phyloP scores from a whole-genome alignment of 2,329 filamentous ascomycete genomes.

The Epichloe hybrida region DNA sequence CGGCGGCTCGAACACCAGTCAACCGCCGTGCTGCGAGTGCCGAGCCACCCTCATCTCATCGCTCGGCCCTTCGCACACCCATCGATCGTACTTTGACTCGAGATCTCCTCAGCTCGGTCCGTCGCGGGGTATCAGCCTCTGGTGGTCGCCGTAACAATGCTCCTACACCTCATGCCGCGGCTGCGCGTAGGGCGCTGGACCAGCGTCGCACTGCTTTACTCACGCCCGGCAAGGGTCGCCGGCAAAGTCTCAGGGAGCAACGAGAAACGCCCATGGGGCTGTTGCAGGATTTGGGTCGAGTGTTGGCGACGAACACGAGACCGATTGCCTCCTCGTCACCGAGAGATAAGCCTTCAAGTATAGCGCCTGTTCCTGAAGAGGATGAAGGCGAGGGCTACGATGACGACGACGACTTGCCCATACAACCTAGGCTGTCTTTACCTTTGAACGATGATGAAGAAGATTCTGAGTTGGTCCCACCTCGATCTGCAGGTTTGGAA shows the following conservation, averaged over 20 bases:
- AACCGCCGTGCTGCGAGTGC: constrained; percentile 15
- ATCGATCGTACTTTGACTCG: constrained; percentile 23
- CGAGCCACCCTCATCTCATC: constrained; percentile 27
- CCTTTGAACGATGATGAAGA: constrained; percentile 36
- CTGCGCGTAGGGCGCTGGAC: constrained; percentile 44
- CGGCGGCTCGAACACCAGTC: constrained; percentile 13
- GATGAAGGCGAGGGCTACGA: constrained; percentile 21
- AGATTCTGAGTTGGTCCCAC: constrained; percentile 36
- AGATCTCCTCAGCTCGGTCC: constrained; percentile 24
- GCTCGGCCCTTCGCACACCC: constrained; percentile 27
- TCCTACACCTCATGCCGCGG: constrained; percentile 47
- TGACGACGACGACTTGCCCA: constrained; percentile 18
- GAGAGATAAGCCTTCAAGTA: constrained; percentile 14
- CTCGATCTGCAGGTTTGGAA: constrained; percentile 39
- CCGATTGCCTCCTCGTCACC: constrained; percentile 33
- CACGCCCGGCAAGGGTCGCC: constrained; percentile 45
- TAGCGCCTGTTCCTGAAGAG: constrained; percentile 18
- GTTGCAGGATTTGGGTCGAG: constrained; percentile 39
- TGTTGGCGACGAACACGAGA: constrained; percentile 36
- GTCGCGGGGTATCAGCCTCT: constrained; percentile 32
- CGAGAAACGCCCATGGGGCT: constrained; percentile 42
- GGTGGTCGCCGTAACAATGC: constrained; percentile 28
- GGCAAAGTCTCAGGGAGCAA: constrained; percentile 42
- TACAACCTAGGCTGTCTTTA: constrained; percentile 42
- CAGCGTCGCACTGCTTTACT: constrained; percentile 44